These are phyloP conservation scores for Oxalis stricta DNA, from an alignment of 441 rosid genomes.

Conservation along the genomic window DNA sequence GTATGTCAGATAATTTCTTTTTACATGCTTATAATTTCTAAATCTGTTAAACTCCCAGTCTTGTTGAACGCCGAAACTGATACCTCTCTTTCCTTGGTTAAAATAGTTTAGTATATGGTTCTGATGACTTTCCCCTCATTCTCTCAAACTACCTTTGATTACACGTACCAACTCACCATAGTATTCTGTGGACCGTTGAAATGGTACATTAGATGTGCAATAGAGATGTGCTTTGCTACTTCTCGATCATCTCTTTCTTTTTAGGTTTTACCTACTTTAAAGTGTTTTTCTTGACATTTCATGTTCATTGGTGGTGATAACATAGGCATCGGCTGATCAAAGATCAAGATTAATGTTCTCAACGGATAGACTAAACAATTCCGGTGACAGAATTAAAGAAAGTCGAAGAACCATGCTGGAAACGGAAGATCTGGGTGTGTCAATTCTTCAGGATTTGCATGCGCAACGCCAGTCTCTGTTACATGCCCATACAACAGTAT, in stretches of 20 bases:
- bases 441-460: constrained; percentile 88
- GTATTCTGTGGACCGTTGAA: too few relatives aligned
- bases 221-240: too few relatives aligned
- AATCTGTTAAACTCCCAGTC: not conserved
- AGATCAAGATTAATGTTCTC: constrained; percentile 71
- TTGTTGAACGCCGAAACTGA: too few relatives aligned
- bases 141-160: too few relatives aligned
- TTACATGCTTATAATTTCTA: not conserved
- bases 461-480: constrained; percentile 81
- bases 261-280: too few relatives aligned
- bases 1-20: constrained; percentile 26
- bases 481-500: constrained; percentile 60
- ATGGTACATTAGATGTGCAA: too few relatives aligned
- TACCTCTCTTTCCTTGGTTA: too few relatives aligned
- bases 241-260: too few relatives aligned
- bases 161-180: too few relatives aligned
- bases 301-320: constrained; percentile 4
- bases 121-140: too few relatives aligned
- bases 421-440: constrained; percentile 96
- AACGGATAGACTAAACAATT: constrained; percentile 54
- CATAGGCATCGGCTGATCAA: constrained; percentile 87
- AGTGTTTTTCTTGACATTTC: not conserved
- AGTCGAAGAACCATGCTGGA: constrained; percentile 87
- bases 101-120: too few relatives aligned
- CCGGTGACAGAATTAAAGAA: constrained; percentile 68